Conservation (phyloP, 129 eudicot genomes). For the Helichrysum umbraculigerum region DNA sequence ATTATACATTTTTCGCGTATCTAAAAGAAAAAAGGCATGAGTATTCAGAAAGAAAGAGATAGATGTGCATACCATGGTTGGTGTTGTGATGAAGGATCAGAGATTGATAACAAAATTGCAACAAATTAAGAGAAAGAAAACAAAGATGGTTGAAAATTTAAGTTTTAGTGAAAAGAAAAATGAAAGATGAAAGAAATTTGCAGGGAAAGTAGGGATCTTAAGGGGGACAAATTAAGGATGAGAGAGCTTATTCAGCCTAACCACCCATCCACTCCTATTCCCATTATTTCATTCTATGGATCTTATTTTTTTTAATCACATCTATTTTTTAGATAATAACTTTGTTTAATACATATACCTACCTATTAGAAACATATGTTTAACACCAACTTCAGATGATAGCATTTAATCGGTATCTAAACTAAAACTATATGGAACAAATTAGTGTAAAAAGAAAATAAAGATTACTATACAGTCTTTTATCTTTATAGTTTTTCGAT, state of each 20-base stretch:
- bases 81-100: conserved; percentile 23
- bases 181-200: conserved; percentile 29
- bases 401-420: too few relatives aligned
- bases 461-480: too few relatives aligned
- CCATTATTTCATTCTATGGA: conserved; percentile 24
- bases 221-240: conserved; percentile 29
- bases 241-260: conserved; percentile 39
- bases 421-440: too few relatives aligned
- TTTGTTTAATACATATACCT: not conserved
- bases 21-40: not conserved
- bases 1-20: not conserved
- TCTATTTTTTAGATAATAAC: too few relatives aligned
- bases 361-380: too few relatives aligned
- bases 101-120: conserved; percentile 20
- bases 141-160: conserved; percentile 27
- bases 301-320: conserved; percentile 13
- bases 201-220: conserved; percentile 38
- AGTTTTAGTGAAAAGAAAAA: conserved; percentile 25
- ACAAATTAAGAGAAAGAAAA: conserved; percentile 25
- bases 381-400: too few relatives aligned
- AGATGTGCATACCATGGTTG: conserved; percentile 40
- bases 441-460: too few relatives aligned
- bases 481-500: too few relatives aligned
- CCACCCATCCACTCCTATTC: conserved; percentile 46
- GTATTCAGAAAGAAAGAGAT: not conserved